Percentiles rank a stretch among this genome's conserved stretches.
Conservation (phyloP, 768 basidiomycete genomes). For the Cubamyces lactineus region DNA sequence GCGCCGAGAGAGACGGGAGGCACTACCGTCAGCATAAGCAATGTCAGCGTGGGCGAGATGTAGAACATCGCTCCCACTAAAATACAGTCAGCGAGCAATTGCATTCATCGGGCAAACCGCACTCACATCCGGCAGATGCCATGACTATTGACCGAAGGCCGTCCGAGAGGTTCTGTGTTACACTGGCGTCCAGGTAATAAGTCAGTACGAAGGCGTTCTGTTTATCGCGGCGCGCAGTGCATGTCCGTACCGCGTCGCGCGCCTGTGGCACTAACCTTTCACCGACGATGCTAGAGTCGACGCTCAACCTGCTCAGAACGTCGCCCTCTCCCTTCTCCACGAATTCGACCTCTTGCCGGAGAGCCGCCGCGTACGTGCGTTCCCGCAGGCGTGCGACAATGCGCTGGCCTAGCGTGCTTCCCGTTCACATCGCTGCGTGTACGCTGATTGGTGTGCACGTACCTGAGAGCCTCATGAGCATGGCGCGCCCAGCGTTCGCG, state of each 20-base stretch:
- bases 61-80: conserved; percentile 95
- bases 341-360: conserved; percentile 90
- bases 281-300: conserved; percentile 92
- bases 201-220: no score
- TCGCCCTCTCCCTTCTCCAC: conserved; percentile 94
- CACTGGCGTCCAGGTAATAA: no score
- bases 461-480: conserved; percentile 88
- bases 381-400: conserved; percentile 89
- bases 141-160: conserved; percentile 86
- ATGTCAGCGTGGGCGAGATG: conserved; percentile 83
- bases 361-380: conserved; percentile 78
- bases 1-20: conserved; percentile 87
- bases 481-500: conserved; percentile 83
- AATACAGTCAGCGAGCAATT: not conserved
- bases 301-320: conserved; percentile 86
- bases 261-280: conserved; percentile 62
- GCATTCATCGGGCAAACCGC: not conserved
- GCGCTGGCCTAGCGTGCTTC: conserved; percentile 59
- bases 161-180: conserved; percentile 81
- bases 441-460: conserved; percentile 22
- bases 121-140: conserved; percentile 88
- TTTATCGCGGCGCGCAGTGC: not conserved
- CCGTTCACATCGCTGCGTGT: not conserved
- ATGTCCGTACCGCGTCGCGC: not conserved
- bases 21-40: conserved; percentile 91